phyloP scores from a whole-genome alignment of 139 green algal genomes.

The Penium margaritaceum region DNA sequence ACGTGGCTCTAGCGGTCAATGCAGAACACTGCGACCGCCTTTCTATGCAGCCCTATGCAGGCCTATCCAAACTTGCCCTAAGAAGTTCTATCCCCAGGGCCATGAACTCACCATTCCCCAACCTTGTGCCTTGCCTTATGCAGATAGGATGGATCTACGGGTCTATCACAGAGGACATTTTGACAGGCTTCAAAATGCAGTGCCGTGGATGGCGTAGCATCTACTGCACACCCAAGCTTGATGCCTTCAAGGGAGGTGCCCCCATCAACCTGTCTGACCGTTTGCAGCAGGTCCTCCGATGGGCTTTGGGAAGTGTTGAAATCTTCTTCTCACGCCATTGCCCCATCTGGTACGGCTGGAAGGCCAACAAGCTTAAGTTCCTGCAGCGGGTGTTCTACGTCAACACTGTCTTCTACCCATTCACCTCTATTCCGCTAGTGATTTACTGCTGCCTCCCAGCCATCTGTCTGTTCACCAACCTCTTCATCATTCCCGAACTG shows the following conservation, averaged over 20 bases:
- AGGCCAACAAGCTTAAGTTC: constrained; percentile 24
- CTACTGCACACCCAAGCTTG: constrained; percentile 30
- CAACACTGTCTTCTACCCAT: constrained; percentile 45
- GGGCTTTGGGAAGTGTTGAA: constrained; percentile 40
- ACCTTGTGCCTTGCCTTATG: neutral
- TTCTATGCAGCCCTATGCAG: neutral
- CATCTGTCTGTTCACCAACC: constrained; percentile 46
- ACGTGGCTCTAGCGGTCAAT: neutral
- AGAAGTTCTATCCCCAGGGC: too few relatives aligned
- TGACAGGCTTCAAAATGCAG: constrained; percentile 39
- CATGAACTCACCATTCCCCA: neutral
- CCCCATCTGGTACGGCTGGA: constrained; percentile 34
- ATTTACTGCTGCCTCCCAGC: constrained; percentile 40
- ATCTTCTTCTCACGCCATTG: constrained; percentile 45
- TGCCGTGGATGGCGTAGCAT: constrained; percentile 28
- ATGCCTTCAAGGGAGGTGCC: constrained; percentile 32
- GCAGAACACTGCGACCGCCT: neutral
- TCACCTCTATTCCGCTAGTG: constrained; percentile 37
- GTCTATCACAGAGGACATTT: constrained; percentile 32
- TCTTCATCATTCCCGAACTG: constrained; percentile 42
- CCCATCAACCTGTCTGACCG: constrained; percentile 45
- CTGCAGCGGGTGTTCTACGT: constrained; percentile 45
- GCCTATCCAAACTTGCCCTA: too few relatives aligned
- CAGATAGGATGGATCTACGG: constrained; percentile 38
- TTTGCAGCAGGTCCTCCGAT: constrained; percentile 45